Evolutionary conservation across 2,329 filamentous ascomycete genomes (phyloP).

Genomic region (Colletotrichum sp.): DNA sequence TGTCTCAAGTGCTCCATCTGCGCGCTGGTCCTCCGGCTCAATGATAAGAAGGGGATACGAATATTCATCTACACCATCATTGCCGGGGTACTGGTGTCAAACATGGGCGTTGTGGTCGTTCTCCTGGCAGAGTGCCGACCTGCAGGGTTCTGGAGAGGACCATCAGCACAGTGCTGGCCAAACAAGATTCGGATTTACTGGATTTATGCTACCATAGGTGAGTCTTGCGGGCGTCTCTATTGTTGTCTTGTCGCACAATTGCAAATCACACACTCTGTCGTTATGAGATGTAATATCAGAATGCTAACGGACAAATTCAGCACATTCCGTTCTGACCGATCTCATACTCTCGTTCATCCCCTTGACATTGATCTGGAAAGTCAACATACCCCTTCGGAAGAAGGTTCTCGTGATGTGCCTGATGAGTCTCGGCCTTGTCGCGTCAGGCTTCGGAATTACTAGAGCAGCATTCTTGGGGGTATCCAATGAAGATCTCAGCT

Average conservation of each 20-base stretch:
- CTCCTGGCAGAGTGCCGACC: constrained; percentile 35
- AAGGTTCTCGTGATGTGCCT: constrained; percentile 32
- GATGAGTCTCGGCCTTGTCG: constrained; percentile 33
- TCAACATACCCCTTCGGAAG: constrained; percentile 29
- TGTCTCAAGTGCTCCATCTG: constrained; percentile 46
- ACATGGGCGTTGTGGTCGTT: constrained; percentile 33
- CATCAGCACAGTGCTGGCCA: constrained; percentile 31
- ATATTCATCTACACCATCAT: constrained; percentile 34
- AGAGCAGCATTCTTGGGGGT: constrained; percentile 25
- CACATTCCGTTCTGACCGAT: constrained; percentile 28
- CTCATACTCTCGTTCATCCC: constrained; percentile 29
- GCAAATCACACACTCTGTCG: neutral
- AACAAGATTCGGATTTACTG: constrained; percentile 33
- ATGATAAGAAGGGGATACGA: constrained; percentile 33
- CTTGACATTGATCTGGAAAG: constrained; percentile 34
- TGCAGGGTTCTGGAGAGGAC: constrained; percentile 32
- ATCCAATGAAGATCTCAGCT: constrained; percentile 25
- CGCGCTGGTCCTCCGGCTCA: constrained; percentile 44
- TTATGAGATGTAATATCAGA: neutral
- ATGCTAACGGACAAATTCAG: neutral
- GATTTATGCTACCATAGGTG: constrained; percentile 35
- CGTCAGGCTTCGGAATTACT: constrained; percentile 27
- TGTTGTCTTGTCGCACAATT: neutral
- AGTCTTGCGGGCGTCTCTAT: neutral
- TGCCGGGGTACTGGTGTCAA: constrained; percentile 32